Conservation (phyloP, 441 rosid genomes). For the Erodium chrysanthum region DNA sequence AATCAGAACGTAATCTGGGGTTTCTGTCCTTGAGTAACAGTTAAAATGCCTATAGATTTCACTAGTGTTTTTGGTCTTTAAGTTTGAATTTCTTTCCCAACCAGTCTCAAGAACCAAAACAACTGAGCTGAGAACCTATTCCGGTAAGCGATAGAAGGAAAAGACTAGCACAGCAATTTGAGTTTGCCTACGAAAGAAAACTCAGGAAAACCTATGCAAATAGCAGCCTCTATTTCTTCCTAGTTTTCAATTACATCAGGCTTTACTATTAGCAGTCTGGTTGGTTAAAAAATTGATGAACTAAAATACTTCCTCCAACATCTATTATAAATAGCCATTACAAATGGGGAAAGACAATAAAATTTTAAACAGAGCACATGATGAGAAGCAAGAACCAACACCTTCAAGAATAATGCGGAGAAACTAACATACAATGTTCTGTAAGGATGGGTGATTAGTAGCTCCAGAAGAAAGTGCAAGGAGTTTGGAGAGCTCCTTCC, state of each 20-base stretch:
- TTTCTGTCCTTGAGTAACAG: background rate
- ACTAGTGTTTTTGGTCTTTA: background rate
- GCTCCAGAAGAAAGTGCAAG: conserved; percentile 56
- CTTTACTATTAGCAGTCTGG: background rate
- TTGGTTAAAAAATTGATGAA: background rate
- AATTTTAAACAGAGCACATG: background rate
- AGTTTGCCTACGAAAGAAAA: background rate
- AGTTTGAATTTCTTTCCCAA: background rate
- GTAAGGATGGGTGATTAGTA: conserved; percentile 57
- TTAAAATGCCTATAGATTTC: background rate
- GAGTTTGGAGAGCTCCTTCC: conserved; percentile 81
- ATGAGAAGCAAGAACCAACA: background rate
- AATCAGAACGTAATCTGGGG: background rate
- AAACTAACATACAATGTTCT: conserved; percentile 54
- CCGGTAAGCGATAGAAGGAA: background rate
- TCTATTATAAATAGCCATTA: background rate
- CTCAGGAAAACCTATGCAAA: background rate
- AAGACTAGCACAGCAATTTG: background rate
- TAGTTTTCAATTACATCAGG: background rate
- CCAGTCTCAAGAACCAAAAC: background rate
- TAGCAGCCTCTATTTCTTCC: background rate
- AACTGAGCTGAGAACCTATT: background rate
- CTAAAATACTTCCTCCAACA: background rate
- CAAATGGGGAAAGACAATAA: background rate
- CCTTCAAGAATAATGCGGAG: conserved; percentile 10